Percentiles rank a stretch among this genome's conserved stretches.
Conservation (phyloP, 129 eudicot genomes). For the Heracleum sosnowskyi region DNA sequence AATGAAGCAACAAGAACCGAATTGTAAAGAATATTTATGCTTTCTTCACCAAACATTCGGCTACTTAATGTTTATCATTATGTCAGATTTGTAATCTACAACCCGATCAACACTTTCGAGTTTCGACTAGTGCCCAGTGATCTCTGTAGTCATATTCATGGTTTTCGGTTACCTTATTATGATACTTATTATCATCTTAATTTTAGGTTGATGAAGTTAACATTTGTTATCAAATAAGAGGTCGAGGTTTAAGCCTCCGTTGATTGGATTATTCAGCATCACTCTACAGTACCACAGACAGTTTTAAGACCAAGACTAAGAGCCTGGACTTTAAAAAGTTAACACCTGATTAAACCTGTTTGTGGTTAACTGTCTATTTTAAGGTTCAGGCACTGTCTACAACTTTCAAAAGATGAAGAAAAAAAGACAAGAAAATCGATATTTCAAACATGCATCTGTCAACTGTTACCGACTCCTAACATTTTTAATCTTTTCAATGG, state of each 20-base stretch:
- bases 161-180: neutral
- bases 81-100: neutral
- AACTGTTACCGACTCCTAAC: neutral
- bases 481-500: neutral
- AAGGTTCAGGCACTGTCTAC: neutral
- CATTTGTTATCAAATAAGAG: neutral
- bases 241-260: neutral
- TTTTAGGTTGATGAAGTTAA: neutral
- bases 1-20: constrained; percentile 4
- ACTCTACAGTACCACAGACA: neutral
- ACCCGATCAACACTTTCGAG: neutral
- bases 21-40: neutral
- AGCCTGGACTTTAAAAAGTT: neutral
- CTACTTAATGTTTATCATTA: constrained; percentile 2
- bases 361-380: constrained; percentile 1
- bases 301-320: neutral
- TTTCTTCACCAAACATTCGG: constrained; percentile 8
- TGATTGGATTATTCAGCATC: neutral
- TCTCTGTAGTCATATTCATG: neutral
- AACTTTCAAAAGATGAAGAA: neutral
- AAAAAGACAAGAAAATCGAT: neutral
- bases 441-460: neutral
- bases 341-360: neutral
- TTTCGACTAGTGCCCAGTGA: neutral
- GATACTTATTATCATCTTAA: neutral